A percentile compares a stretch with the other conserved stretches of the same genome.
These are phyloP conservation scores for Schwanniomyces polymorphus DNA, from an alignment of 805 yeast species.

Conservation along the genomic window DNA sequence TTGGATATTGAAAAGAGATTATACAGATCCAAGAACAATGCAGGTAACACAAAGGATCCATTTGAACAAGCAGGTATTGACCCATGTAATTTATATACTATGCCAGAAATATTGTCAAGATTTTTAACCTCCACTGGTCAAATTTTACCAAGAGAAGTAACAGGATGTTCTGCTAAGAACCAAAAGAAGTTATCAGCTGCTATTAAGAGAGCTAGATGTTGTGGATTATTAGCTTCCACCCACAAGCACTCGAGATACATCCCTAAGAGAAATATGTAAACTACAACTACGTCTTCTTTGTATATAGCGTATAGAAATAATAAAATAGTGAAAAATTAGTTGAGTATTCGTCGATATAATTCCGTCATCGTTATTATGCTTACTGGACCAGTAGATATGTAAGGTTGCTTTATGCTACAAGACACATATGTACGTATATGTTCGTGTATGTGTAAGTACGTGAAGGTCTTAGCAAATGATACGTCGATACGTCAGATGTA, in stretches of 20 bases:
- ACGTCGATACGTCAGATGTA: too few relatives aligned
- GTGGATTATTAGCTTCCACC: slow-evolving; percentile 77
- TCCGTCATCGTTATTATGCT: too few relatives aligned
- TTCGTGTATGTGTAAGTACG: too few relatives aligned
- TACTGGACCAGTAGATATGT: too few relatives aligned
- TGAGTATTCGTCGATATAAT: too few relatives aligned
- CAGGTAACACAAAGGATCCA: slow-evolving; percentile 22
- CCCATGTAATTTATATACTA: slow-evolving; percentile 69
- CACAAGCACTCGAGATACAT: slow-evolving; percentile 57
- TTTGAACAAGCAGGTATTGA: slow-evolving; percentile 55
- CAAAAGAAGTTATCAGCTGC: slow-evolving; percentile 77
- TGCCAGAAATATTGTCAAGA: slow-evolving; percentile 67
- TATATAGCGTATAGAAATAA: slow-evolving; percentile 2
- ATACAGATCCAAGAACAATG: slow-evolving; percentile 18
- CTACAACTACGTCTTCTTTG: background rate
- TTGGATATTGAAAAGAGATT: slow-evolving; percentile 48
- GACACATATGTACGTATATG: too few relatives aligned
- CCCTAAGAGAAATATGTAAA: slow-evolving; percentile 38
- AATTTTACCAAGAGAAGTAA: slow-evolving; percentile 68
- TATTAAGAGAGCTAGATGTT: slow-evolving; percentile 73
- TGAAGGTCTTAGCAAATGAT: too few relatives aligned
- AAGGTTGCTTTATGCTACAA: too few relatives aligned
- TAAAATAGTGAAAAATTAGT: background rate
- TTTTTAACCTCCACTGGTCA: slow-evolving; percentile 73
- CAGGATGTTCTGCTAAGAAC: slow-evolving; percentile 64